These are phyloP conservation scores for Solanum rostratum DNA, from an alignment of 257 asterid species.

Conservation along the genomic window DNA sequence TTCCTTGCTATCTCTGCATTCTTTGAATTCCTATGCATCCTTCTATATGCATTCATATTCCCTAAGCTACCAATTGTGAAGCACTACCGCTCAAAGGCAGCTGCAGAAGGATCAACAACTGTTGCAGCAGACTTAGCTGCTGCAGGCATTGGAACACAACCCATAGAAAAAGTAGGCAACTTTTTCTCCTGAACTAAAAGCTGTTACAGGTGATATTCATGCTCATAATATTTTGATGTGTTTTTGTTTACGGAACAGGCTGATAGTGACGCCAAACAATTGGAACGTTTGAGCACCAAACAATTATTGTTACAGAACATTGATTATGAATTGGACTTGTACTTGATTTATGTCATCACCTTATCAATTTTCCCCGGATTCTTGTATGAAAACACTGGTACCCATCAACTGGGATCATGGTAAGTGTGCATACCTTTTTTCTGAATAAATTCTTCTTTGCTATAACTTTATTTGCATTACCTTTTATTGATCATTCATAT, in stretches of 20 bases:
- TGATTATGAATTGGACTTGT: slow-evolving; percentile 49
- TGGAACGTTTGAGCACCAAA: slow-evolving; percentile 40
- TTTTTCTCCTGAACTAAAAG: not conserved
- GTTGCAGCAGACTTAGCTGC: slow-evolving; percentile 78
- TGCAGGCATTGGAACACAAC: slow-evolving; percentile 35
- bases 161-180: not conserved
- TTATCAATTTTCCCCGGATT: not conserved
- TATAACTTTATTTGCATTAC: not conserved
- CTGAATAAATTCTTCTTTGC: not conserved
- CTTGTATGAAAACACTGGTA: slow-evolving; percentile 53
- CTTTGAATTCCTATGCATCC: slow-evolving; percentile 16
- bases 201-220: not conserved
- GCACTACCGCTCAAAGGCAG: slow-evolving; percentile 30
- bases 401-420: slow-evolving; percentile 66
- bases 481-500: not conserved
- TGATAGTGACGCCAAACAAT: slow-evolving; percentile 7
- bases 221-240: not conserved
- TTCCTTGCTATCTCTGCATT: slow-evolving; percentile 26
- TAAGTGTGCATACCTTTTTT: slow-evolving; percentile 11
- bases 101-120: slow-evolving; percentile 70
- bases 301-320: slow-evolving; percentile 36
- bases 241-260: slow-evolving; percentile 6
- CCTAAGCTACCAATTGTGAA: slow-evolving; percentile 29
- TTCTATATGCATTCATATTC: slow-evolving; percentile 22
- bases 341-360: slow-evolving; percentile 46